Evolutionary conservation across 139 green algal genomes (phyloP), one percentile per base, ranked within the genome.

Genomic region (Chlorella vulgaris): DNA sequence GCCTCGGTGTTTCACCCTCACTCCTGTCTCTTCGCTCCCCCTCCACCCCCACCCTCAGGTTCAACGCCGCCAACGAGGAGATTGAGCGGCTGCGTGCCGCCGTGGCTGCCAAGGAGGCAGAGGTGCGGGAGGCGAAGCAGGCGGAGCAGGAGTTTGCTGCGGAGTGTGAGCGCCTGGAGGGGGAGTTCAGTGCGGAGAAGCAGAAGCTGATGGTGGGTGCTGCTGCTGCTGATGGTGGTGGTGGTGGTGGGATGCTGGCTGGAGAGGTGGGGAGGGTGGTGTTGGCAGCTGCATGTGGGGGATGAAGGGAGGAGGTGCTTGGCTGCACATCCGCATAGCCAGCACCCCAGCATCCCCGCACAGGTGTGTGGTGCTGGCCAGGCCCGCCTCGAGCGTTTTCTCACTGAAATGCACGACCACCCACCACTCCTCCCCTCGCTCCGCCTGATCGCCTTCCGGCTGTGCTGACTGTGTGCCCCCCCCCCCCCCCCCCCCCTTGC

Each of bases 141-240:
- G 76, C 83, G 29, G 77, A 84, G 43, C 28, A 63, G 33, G 77
- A 84, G 55, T 81, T 81, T 73, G 76, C 76, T 7, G 39, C 77
- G 22, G 78, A 84, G 47, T 61, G 55, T 39, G 76, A 84, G 40
- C 55, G 83, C 28, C 40, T 76, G 80, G 80, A 86, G 18, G 29
- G 39, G 36, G 73, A 86, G 55, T 42, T 39, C 33, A n/a, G 22
- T 0, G 10, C 35, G 50, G 80, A 83, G 43, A 33, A 47, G 35
- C 39, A 66, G 33, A 51, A 69, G 29, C 69, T 75, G 35, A 29
- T 43, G 78, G 78, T 70, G 67, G 6, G 76, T 42, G 43, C 21
- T 8, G 29, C 29, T 24, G 29, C 4, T 4, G 61, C 4, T 70
- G 63, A 38, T 51, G 33, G 29, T 22, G 15, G 65, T 18, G 65